These are phyloP conservation scores for Letharia lupina DNA, from an alignment of 495 filamentous ascomycete species.

Conservation along the genomic window DNA sequence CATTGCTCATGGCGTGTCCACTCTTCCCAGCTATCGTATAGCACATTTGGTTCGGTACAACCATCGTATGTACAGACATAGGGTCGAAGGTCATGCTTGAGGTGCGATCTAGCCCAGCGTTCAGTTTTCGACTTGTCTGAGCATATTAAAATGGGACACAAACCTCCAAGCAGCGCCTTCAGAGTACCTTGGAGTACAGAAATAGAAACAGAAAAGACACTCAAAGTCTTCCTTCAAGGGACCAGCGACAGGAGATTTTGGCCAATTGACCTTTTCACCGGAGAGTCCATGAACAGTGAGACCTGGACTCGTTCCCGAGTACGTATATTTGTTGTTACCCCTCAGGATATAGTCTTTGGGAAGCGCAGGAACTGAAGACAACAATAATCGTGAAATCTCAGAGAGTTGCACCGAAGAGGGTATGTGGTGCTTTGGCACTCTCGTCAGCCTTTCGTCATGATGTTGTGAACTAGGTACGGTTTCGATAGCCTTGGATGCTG, in stretches of 20 bases:
- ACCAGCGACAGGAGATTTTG: not conserved
- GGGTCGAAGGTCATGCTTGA: constrained; percentile 29
- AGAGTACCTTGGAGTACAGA: constrained; percentile 21
- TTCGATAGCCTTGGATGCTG: not conserved
- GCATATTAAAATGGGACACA: not conserved
- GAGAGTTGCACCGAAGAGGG: too few species aligned
- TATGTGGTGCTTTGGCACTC: too few species aligned
- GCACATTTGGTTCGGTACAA: constrained; percentile 22
- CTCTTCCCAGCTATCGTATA: constrained; percentile 28
- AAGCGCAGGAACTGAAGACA: not conserved
- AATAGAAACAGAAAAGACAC: constrained; percentile 25
- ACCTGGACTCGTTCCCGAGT: constrained; percentile 1
- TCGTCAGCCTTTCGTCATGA: not conserved
- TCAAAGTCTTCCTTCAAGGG: constrained; percentile 10
- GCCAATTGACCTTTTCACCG: constrained; percentile 8
- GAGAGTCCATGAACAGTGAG: constrained; percentile 5
- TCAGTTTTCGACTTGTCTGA: not conserved
- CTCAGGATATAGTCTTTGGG: not conserved
- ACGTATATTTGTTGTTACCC: not conserved
- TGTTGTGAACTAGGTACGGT: not conserved
- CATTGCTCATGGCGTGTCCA: constrained; percentile 30
- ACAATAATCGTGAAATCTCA: not conserved
- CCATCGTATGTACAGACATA: constrained; percentile 29
- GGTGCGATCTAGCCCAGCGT: constrained; percentile 19
- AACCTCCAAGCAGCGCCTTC: constrained; percentile 17